These are phyloP conservation scores for Mucor piriformis DNA, from an alignment of 371 early-diverging fungal genomes.

Conservation along the genomic window DNA sequence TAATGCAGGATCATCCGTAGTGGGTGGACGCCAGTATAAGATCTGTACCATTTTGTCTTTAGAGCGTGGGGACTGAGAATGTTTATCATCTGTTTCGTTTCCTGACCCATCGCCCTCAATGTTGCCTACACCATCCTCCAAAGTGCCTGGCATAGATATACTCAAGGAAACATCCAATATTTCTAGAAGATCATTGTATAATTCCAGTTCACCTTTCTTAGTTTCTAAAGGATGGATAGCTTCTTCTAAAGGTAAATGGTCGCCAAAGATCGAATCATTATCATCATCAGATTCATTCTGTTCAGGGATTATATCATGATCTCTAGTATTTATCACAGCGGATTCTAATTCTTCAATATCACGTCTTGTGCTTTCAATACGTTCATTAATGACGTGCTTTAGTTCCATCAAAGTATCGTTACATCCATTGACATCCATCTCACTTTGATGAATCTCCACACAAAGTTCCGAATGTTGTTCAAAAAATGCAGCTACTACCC, in stretches of 20 bases:
- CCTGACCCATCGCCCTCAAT: slow-evolving; percentile 3
- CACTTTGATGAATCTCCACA: slow-evolving; percentile 76
- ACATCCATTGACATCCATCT: slow-evolving; percentile 73
- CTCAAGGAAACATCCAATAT: slow-evolving; percentile 52
- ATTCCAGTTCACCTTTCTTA: slow-evolving; percentile 27
- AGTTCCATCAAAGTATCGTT: slow-evolving; percentile 75
- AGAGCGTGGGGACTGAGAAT: slow-evolving; percentile 35
- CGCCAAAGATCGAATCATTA: slow-evolving; percentile 30
- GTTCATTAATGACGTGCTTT: slow-evolving; percentile 48
- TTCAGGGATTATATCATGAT: not conserved
- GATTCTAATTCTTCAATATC: slow-evolving; percentile 15
- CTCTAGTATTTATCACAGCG: not conserved
- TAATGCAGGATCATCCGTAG: slow-evolving; percentile 33
- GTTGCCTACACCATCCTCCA: slow-evolving; percentile 10
- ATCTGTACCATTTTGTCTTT: slow-evolving; percentile 61
- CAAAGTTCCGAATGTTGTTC: slow-evolving; percentile 79
- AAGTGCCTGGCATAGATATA: slow-evolving; percentile 59
- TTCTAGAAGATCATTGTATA: slow-evolving; percentile 39
- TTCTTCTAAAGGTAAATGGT: slow-evolving; percentile 30
- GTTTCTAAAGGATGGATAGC: slow-evolving; percentile 25
- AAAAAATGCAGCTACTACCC: slow-evolving; percentile 75
- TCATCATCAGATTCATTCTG: slow-evolving; percentile 9
- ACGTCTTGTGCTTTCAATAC: slow-evolving; percentile 40
- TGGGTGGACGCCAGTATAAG: slow-evolving; percentile 60
- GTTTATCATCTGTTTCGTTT: not conserved